Base-by-base conservation (phyloP, 2,329 filamentous ascomycete species). In the Pseudopithomyces maydicus region DNA sequence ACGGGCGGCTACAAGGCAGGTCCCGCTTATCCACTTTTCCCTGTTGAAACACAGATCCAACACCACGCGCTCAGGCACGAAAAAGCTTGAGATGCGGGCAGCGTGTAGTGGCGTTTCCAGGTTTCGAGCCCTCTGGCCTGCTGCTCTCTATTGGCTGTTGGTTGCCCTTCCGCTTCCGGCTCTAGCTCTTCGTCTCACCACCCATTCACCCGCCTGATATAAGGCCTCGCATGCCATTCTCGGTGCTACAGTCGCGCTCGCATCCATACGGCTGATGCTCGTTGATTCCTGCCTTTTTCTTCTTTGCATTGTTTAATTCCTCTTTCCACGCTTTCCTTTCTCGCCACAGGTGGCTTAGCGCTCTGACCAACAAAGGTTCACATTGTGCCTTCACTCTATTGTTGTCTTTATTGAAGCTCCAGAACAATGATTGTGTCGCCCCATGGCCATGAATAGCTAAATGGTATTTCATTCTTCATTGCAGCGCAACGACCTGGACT, bases 1-100 rank as follows among this genome's bases (percentile, higher is more conserved):
- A 57, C 64, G 60, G 70, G 73, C 72, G 73, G 69, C 71, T 76
- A 75, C 70, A 70, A 59, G 57, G 63, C 64, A 66, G 71, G 71
- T 61, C 70, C 52, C 49, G 36, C 45, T 33, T 69, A 70, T 61
- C 70, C 48, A 55, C 50, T 52, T 45, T 49, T 57, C 53, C 48
- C 57, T 56, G 62, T 67, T 73, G 71, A 74, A 74, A 74, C 72
- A 56, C 61, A 68, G 61, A 72, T 71, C 66, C 61, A 64, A 69
- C 64, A 70, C 57, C 65, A 68, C 57, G 67, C 53, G 64, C 45
- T 65, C 64, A 73, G 66, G 68, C 67, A 66, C 65, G 64, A 49
- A 58, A 50, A 69, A 68, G 72, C 68, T 70, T 73, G 58, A 70
- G 57, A 51, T 71, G 63, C 63, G 58, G 57, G 68, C 63, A 51